These are phyloP conservation scores for Malassezia slooffiae DNA, from an alignment of 1,284 basidiomycete genomes.

Conservation along the genomic window DNA sequence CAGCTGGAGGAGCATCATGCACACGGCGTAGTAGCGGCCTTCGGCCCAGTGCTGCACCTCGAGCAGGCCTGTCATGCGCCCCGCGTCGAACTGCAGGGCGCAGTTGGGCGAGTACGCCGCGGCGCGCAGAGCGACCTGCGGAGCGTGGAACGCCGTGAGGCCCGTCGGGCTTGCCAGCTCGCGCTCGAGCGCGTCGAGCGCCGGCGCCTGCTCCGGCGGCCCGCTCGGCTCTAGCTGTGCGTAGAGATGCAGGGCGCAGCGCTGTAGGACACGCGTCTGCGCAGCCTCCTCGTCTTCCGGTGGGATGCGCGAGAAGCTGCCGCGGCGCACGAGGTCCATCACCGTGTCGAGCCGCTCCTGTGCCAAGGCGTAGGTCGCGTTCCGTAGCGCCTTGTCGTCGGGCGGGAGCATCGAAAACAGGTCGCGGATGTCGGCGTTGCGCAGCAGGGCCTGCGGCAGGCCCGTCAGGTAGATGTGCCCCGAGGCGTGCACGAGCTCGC, in stretches of 20 bases:
- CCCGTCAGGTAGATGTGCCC: conserved; percentile 5
- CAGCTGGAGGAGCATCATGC: conserved; percentile 7
- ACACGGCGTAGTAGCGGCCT: conserved; percentile 6
- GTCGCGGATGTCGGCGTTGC: conserved; percentile 1
- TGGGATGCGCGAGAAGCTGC: too few species aligned
- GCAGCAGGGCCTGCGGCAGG: conserved; percentile 1
- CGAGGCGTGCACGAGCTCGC: not conserved
- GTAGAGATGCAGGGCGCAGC: conserved; percentile 13
- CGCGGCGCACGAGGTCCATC: too few species aligned
- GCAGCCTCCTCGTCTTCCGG: too few species aligned
- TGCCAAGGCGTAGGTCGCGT: conserved; percentile 9
- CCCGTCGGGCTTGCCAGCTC: conserved; percentile 6
- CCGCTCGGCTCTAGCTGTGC: conserved; percentile 3
- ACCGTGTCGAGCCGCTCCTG: too few species aligned
- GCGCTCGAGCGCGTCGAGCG: conserved; percentile 1
- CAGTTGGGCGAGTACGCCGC: conserved; percentile 2
- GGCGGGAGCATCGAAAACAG: conserved; percentile 6
- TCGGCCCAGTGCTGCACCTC: conserved; percentile 7
- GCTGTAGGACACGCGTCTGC: too few species aligned
- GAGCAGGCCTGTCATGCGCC: not conserved
- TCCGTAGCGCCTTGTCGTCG: not conserved
- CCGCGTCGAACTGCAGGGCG: not conserved
- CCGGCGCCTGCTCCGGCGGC: not conserved
- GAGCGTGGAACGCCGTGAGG: not conserved
- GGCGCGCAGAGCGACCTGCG: not conserved